phyloP scores from a whole-genome alignment of 75 land plant genomes.

The Chamaecyparis obtusa region DNA sequence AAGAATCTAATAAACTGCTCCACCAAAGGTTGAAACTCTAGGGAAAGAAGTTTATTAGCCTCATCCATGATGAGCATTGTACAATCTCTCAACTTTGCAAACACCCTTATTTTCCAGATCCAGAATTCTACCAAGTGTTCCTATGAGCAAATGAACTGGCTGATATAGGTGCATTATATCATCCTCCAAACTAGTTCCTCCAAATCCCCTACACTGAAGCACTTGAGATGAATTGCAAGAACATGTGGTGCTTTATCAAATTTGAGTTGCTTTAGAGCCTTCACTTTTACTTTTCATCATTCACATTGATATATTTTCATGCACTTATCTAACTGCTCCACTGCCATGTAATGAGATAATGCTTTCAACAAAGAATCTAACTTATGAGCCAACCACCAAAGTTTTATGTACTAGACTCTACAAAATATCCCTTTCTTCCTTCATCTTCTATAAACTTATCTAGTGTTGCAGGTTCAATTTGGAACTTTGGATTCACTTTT shows the following conservation, averaged over 20 bases:
- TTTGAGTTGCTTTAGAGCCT: conserved; percentile 86
- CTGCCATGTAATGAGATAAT: conserved; percentile 67
- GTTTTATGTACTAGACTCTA: conserved; percentile 76
- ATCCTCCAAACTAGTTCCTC: no score
- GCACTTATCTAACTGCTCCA: conserved; percentile 82
- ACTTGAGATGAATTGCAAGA: conserved; percentile 83
- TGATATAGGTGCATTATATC: no score
- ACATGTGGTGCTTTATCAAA: conserved; percentile 78
- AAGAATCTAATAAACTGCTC: conserved; percentile 79
- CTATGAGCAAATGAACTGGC: no score
- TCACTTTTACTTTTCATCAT: conserved; percentile 83
- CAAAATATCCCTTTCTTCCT: no score
- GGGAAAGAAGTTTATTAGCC: no score
- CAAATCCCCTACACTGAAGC: conserved; percentile 60
- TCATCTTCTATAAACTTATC: no score
- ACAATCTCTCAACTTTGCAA: no score
- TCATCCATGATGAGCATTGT: no score
- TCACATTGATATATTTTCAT: conserved; percentile 75
- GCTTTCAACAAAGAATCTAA: conserved; percentile 83
- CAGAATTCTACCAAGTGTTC: no score
- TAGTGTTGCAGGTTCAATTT: no score
- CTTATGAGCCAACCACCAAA: conserved; percentile 93
- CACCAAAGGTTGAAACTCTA: conserved; percentile 83
- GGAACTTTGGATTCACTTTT: no score
- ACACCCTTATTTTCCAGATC: no score